Evolutionary conservation across 2,329 filamentous ascomycete genomes (phyloP), one percentile per base, ranked within the genome.

Genomic region (Curvularia eragrostidis): DNA sequence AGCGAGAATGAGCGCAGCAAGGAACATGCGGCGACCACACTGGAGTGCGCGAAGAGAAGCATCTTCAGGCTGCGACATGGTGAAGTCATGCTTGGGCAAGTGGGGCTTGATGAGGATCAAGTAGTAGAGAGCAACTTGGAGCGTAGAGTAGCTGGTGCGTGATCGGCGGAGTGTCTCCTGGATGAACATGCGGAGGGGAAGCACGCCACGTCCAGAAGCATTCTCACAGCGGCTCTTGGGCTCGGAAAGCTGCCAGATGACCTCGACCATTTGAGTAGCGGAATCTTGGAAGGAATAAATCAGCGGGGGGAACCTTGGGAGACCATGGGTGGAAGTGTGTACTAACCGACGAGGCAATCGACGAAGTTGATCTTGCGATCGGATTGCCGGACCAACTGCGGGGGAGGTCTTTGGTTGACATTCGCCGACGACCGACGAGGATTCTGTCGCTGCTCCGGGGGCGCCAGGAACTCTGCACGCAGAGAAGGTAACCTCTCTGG

Each of bases 101-200:
- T 93, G 91, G 21, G 91, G 87, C 81, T 96, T 96, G 77, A 99
- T 93, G 68, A 98, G 85, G 72, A 99, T 89, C 72, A 99, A 81
- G 76, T 99, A 99, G 78, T 97, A 99, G 62, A 99, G 83, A 24
- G 95, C 94, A 59, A 99, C 95, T 79, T 98, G 95, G 53, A 99
- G 82, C 28, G 95, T 99, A 58, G 94, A 98, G 81, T 97, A 99
- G 81, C 93, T 97, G 42, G 95, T 97, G 71, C 94, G 89, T 59
- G 95, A 99, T 70, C 95, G 88, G 68, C 93, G 91, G 65, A 99
- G 84, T 19, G 95, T 98, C 83, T 98, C 95, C 79, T 98, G 93
- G 70, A 99, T 98, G 76, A 98, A 99, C 52, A 90, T 96, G 67
- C 93, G 91, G 70, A 99, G 84, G 58, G 94, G 93, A 65, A 99